Conservation (phyloP, 192 early-diverging fungal genomes). For the Coemansia sp. region DNA sequence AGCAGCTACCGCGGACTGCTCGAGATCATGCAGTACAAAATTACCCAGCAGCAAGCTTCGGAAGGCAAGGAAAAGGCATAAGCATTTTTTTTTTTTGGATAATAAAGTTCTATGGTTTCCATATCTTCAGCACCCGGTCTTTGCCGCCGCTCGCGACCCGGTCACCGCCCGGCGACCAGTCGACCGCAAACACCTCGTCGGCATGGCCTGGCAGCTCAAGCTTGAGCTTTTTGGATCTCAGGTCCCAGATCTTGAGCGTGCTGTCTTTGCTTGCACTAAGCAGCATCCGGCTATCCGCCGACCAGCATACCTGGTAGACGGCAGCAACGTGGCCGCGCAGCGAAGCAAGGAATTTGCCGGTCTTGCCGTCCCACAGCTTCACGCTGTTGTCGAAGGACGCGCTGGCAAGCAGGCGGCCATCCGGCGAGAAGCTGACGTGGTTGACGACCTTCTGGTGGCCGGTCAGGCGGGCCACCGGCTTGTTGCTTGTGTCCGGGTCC, state of each 20-base stretch:
- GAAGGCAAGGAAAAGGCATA: constrained; percentile 3
- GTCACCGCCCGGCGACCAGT: constrained; percentile 93
- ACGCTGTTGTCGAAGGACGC: constrained; percentile 97
- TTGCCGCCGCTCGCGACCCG: constrained; percentile 91
- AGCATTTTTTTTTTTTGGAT: too few species aligned
- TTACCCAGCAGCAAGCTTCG: constrained; percentile 36
- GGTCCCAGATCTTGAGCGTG: constrained; percentile 91
- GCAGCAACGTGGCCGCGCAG: constrained; percentile 94
- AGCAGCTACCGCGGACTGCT: constrained; percentile 57
- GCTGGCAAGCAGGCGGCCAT: constrained; percentile 83
- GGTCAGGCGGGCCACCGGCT: constrained; percentile 77
- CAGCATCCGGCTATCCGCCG: constrained; percentile 88
- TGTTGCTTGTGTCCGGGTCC: constrained; percentile 79
- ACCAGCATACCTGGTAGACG: constrained; percentile 96
- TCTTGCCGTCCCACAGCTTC: constrained; percentile 92
- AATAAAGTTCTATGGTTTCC: constrained; percentile 40
- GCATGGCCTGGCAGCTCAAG: constrained; percentile 93
- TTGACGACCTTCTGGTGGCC: constrained; percentile 97
- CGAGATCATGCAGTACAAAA: constrained; percentile 50
- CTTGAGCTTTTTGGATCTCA: constrained; percentile 87
- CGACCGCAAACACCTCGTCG: constrained; percentile 92
- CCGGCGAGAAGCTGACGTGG: constrained; percentile 90
- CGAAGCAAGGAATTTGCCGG: constrained; percentile 87
- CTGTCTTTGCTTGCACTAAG: constrained; percentile 88
- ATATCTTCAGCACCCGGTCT: constrained; percentile 89